Conservation (phyloP, 2,329 filamentous ascomycete genomes). For the Hymenoscyphus occultus region DNA sequence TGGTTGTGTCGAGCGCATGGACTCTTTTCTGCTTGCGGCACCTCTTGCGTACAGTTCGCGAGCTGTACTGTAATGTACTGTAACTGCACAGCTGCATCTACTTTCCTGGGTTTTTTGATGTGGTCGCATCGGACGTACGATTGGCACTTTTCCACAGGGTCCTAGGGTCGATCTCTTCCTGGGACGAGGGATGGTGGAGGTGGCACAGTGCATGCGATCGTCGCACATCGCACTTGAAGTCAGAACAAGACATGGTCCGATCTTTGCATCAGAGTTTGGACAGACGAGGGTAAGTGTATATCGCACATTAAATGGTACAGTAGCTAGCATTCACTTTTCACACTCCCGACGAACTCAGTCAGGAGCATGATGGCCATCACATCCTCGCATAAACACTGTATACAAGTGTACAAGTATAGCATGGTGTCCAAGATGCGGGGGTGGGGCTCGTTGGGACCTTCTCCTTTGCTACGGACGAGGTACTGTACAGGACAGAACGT, state of each 20-base stretch:
- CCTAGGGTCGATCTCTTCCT: not conserved
- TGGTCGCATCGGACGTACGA: not conserved
- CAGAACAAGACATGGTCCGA: not conserved
- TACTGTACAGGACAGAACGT: too few relatives aligned
- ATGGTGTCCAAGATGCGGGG: not conserved
- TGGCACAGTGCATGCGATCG: not conserved
- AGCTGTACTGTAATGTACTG: not conserved
- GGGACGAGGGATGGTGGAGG: not conserved
- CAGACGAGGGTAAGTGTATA: not conserved
- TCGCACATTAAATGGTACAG: not conserved
- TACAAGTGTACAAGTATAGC: not conserved
- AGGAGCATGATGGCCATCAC: not conserved
- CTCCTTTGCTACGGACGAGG: not conserved
- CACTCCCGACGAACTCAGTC: not conserved
- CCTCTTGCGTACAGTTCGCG: constrained; percentile 4
- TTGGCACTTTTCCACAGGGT: not conserved
- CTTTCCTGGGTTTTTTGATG: not conserved
- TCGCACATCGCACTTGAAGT: not conserved
- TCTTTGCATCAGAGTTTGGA: not conserved
- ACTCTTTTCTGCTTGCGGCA: not conserved
- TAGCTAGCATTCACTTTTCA: not conserved
- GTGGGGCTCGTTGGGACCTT: not conserved
- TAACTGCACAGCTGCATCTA: not conserved
- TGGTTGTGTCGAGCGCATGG: not conserved
- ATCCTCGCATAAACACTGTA: not conserved